Percentiles rank a stretch among this genome's conserved stretches.
Evolutionary conservation across 345 rosid species (phyloP).

Genomic region (Arabidopsis arenosa): DNA sequence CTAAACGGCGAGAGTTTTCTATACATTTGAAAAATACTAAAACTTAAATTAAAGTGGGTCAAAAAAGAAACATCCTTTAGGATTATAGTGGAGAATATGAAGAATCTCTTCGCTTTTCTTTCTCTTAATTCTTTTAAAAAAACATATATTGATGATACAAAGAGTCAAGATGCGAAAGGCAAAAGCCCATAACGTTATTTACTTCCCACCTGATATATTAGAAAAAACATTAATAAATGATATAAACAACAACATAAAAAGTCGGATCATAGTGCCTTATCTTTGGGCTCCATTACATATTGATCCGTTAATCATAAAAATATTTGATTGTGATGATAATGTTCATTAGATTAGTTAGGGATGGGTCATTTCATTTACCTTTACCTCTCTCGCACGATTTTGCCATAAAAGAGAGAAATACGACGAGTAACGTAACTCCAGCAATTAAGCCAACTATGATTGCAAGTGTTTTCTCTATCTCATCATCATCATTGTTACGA

Average conservation of each 20-base stretch:
- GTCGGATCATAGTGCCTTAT: constrained; percentile 20
- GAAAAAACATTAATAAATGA: neutral
- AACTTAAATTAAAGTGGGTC: constrained; percentile 33
- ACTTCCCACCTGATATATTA: constrained; percentile 40
- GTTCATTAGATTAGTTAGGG: constrained; percentile 5
- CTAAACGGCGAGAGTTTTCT: constrained; percentile 33
- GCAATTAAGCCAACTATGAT: constrained; percentile 87
- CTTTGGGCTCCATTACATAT: constrained; percentile 17
- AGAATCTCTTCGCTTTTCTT: constrained; percentile 38
- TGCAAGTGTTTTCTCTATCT: constrained; percentile 90
- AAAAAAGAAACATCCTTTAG: constrained; percentile 33
- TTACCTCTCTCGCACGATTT: constrained; percentile 64
- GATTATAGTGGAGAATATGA: constrained; percentile 42
- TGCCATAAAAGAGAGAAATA: constrained; percentile 70
- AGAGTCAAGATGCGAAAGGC: constrained; percentile 16
- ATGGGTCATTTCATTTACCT: constrained; percentile 49
- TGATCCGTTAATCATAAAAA: constrained; percentile 12
- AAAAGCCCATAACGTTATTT: neutral
- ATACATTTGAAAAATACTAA: constrained; percentile 16
- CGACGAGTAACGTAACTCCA: constrained; percentile 76
- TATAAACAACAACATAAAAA: neutral
- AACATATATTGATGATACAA: neutral
- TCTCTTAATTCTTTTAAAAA: neutral
- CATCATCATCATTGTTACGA: constrained; percentile 55
- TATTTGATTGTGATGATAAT: constrained; percentile 22